A percentile compares a stretch with the other conserved stretches of the same genome.
phyloP scores from a whole-genome alignment of 352 stramenopile species.

The Phytophthora agathidicida region DNA sequence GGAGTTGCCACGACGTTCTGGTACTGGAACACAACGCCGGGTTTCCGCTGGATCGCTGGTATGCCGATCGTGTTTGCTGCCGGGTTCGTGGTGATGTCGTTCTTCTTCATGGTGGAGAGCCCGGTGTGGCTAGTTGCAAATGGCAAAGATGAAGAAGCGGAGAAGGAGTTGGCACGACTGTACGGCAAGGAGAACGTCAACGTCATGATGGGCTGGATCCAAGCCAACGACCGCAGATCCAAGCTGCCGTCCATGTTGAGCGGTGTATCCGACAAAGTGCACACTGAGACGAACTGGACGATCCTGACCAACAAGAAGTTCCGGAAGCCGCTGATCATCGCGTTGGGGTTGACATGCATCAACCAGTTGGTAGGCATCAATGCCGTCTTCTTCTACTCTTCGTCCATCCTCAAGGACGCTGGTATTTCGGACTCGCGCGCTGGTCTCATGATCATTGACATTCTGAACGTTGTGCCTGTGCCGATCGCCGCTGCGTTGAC shows the following conservation, averaged over 20 bases:
- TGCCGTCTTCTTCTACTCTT: conserved; percentile 71
- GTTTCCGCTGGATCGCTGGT: conserved; percentile 56
- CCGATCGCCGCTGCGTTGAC: conserved; percentile 27
- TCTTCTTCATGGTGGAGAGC: conserved; percentile 45
- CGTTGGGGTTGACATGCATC: conserved; percentile 33
- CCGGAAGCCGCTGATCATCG: conserved; percentile 43
- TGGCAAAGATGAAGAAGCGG: conserved; percentile 27
- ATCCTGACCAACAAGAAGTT: conserved; percentile 27
- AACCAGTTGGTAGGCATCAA: conserved; percentile 70
- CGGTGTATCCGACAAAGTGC: conserved; percentile 4
- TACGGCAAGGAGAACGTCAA: conserved; percentile 44
- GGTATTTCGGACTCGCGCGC: conserved; percentile 51
- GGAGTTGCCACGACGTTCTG: conserved; percentile 50
- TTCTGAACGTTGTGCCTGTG: conserved; percentile 51
- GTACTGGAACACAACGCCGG: conserved; percentile 41
- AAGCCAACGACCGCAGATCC: conserved; percentile 8
- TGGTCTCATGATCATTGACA: conserved; percentile 55
- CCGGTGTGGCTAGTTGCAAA: conserved; percentile 49
- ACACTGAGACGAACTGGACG: conserved; percentile 16
- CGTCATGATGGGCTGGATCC: conserved; percentile 34
- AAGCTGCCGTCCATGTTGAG: conserved; percentile 30
- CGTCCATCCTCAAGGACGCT: conserved; percentile 49
- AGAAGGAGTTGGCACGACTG: conserved; percentile 29
- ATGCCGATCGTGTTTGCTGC: conserved; percentile 38
- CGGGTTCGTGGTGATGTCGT: conserved; percentile 26